Evolutionary conservation across 345 rosid genomes (phyloP).

Genomic region (Eucalyptus marginata): DNA sequence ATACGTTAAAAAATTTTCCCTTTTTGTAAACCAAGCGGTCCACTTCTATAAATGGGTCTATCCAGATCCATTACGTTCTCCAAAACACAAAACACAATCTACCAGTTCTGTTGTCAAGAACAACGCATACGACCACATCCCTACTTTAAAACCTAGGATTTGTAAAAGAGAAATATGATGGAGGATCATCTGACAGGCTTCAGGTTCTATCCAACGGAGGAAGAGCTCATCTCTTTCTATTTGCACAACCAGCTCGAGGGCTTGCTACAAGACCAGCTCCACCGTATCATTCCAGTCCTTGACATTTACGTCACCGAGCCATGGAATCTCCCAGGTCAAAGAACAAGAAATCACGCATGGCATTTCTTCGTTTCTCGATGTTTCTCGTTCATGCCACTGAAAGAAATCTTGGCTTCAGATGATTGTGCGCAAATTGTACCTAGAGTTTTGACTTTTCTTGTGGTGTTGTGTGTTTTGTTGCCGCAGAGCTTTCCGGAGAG

Average conservation of each 20-base stretch:
- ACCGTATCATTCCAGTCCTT: neutral
- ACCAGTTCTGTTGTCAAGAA: neutral
- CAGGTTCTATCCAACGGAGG: neutral
- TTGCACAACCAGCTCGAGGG: neutral
- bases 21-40: neutral
- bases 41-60: neutral
- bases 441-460: neutral
- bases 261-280: neutral
- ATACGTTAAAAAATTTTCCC: neutral
- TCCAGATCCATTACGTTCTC: neutral
- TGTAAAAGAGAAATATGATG: neutral
- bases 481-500: constrained; percentile 53
- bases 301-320: neutral
- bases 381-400: neutral
- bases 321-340: neutral
- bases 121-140: neutral
- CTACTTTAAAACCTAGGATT: neutral
- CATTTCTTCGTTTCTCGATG: neutral
- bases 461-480: neutral
- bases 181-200: neutral
- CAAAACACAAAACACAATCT: neutral
- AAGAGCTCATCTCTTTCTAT: neutral
- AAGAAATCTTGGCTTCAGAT: neutral
- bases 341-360: neutral
- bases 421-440: neutral